Evolutionary conservation across 805 yeast species (phyloP).

Genomic region (Starmerella khaoyaiensis): DNA sequence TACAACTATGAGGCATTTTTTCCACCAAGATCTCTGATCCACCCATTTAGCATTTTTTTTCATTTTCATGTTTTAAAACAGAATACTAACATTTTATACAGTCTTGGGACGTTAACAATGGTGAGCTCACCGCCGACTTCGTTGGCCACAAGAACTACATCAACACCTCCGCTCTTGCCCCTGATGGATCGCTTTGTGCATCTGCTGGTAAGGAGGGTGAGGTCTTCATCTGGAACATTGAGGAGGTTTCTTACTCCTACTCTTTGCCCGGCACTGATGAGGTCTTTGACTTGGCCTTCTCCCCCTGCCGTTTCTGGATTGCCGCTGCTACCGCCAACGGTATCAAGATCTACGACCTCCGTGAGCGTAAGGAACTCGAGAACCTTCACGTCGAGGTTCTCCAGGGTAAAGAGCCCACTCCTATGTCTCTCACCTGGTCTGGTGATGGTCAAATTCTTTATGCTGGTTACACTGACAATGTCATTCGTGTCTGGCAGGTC

Average conservation of each 20-base stretch:
- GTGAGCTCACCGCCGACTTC: slow-evolving; percentile 85
- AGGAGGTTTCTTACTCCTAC: slow-evolving; percentile 75
- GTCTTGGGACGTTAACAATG: slow-evolving; percentile 89
- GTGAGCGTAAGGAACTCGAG: slow-evolving; percentile 96
- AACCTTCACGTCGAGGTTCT: slow-evolving; percentile 65
- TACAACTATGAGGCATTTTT: slow-evolving; percentile 71
- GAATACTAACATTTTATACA: slow-evolving; percentile 29
- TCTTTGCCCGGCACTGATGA: slow-evolving; percentile 90
- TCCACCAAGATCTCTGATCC: slow-evolving; percentile 99
- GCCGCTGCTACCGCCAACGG: slow-evolving; percentile 98
- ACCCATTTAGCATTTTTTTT: slow-evolving; percentile 2
- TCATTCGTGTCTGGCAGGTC: slow-evolving; percentile 99
- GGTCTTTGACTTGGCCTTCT: slow-evolving; percentile 96
- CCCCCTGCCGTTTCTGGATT: slow-evolving; percentile 99
- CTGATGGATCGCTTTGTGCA: slow-evolving; percentile 98
- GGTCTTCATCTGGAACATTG: slow-evolving; percentile 95
- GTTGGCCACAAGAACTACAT: slow-evolving; percentile 99
- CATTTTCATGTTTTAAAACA: slow-evolving; percentile 5
- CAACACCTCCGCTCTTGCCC: slow-evolving; percentile 91
- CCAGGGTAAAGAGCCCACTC: slow-evolving; percentile 94
- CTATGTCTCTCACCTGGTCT: slow-evolving; percentile 97
- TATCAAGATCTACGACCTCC: slow-evolving; percentile 95
- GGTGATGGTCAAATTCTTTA: slow-evolving; percentile 99
- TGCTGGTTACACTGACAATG: slow-evolving; percentile 99
- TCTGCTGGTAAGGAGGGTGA: slow-evolving; percentile 99